Conservation (phyloP, 164 flowering plant species). For the Stephania cephalantha region DNA sequence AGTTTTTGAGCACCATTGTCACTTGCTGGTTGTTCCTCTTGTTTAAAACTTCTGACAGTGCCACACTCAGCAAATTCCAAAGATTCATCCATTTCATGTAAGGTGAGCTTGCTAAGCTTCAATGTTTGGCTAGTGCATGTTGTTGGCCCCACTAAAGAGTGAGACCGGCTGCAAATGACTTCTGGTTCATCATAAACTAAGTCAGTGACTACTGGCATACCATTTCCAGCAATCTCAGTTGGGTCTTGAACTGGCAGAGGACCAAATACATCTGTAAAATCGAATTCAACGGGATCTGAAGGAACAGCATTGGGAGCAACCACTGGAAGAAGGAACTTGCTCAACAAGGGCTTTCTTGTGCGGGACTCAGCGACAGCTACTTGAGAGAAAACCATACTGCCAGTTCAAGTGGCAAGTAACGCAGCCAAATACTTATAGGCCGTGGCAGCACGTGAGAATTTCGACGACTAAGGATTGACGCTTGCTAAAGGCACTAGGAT, state of each 20-base stretch:
- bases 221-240: conserved; percentile 29
- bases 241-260: conserved; percentile 44
- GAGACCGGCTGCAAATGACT: conserved; percentile 57
- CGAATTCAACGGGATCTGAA: conserved; percentile 55
- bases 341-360: conserved; percentile 24
- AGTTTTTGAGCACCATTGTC: conserved; percentile 21
- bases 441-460: background rate
- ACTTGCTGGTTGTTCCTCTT: conserved; percentile 19
- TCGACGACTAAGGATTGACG: conserved; percentile 17
- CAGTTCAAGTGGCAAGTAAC: background rate
- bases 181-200: conserved; percentile 52
- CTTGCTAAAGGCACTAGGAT: conserved; percentile 15
- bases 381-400: conserved; percentile 64
- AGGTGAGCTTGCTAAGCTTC: conserved; percentile 48
- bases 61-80: conserved; percentile 35
- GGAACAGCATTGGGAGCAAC: conserved; percentile 34
- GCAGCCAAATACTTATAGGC: background rate
- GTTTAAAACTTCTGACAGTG: conserved; percentile 20
- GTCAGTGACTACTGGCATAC: conserved; percentile 25
- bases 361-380: conserved; percentile 23
- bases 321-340: conserved; percentile 34
- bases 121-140: conserved; percentile 45
- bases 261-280: conserved; percentile 90
- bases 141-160: conserved; percentile 74
- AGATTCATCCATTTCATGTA: conserved; percentile 42